phyloP scores from a whole-genome alignment of 768 basidiomycete species.

The Coprinopsis cinerea region DNA sequence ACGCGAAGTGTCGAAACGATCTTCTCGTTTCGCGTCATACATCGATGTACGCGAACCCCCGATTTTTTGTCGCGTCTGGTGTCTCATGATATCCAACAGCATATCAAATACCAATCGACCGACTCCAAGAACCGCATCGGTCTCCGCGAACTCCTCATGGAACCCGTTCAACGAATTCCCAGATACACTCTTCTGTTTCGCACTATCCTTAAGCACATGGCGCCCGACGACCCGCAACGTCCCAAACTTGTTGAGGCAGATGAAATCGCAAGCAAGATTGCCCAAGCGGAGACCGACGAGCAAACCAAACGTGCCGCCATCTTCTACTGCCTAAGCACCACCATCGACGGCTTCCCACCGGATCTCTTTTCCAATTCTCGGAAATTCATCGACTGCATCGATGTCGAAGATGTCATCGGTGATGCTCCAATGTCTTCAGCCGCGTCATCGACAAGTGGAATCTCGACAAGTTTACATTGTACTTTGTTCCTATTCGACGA shows the following conservation, averaged over 20 bases:
- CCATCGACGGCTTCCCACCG: conserved; percentile 88
- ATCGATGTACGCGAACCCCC: conserved; percentile 68
- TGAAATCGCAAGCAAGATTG: conserved; percentile 85
- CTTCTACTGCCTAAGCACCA: conserved; percentile 78
- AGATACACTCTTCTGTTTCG: conserved; percentile 91
- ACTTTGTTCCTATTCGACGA: conserved; percentile 94
- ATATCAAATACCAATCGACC: conserved; percentile 78
- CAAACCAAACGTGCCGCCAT: conserved; percentile 85
- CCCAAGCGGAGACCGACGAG: conserved; percentile 86
- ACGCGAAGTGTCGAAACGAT: conserved; percentile 72
- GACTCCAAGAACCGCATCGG: conserved; percentile 79
- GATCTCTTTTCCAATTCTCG: conserved; percentile 85
- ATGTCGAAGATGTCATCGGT: conserved; percentile 75
- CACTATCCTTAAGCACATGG: conserved; percentile 89
- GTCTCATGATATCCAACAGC: conserved; percentile 34
- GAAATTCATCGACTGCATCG: conserved; percentile 86
- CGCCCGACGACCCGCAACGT: conserved; percentile 69
- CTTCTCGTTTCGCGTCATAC: conserved; percentile 77
- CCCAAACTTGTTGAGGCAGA: conserved; percentile 78
- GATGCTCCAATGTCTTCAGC: conserved; percentile 44
- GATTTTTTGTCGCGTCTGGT: conserved; percentile 6
- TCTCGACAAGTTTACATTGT: conserved; percentile 60
- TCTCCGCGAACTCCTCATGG: conserved; percentile 88
- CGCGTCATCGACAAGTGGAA: conserved; percentile 34
- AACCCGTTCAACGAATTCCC: conserved; percentile 93